Base-by-base conservation (phyloP, 2,329 filamentous ascomycete species). In the Colletotrichum brevisporum region DNA sequence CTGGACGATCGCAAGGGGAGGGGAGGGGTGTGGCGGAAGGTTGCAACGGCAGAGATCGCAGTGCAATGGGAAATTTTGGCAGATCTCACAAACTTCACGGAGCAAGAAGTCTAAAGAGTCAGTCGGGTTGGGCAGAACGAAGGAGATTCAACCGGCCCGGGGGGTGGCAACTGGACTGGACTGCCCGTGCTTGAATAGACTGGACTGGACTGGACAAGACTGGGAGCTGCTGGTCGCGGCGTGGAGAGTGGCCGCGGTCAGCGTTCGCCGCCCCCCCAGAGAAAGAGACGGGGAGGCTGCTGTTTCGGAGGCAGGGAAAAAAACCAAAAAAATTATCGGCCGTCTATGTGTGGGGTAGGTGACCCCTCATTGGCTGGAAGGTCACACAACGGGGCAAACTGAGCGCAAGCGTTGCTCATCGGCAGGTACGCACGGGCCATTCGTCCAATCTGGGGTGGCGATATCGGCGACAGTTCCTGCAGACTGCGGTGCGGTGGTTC, bases 261-360 rank as follows among this genome's bases (percentile, higher is more conserved):
- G 31, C 31, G 31, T 36, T 36, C 10, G 31, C 21, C 36, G 36
- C 36, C 36, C 41, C 41, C 41, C 41, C 41, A 43, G 5, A 43
- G 13, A 10, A 15, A n/a, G 15, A 43, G 41, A n/a, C 41, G 26
- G 50, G 26, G 50, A 21, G 26, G 47, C 57, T 59, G 61, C 61
- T 69, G 66, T 60, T 56, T 69, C 66, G 43, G 66, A 60, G 55
- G 31, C 60, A 39, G 63, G 47, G 65, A 26, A 64, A 64, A 68
- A 54, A 59, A 68, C 21, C 54, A 69, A 63, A 67, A 68, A 69
- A 66, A 66, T 69, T 48, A 69, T 69, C 66, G 66, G 62, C 55
- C 26, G 51, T 60, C 62, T 24, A 51, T 43, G 66, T 69, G 66
- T 69, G 66, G 66, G 66, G 66, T 69, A 69, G 62, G 21, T 36